These are phyloP conservation scores for Triadica sebifera DNA, from an alignment of 345 rosid genomes.

Conservation along the genomic window DNA sequence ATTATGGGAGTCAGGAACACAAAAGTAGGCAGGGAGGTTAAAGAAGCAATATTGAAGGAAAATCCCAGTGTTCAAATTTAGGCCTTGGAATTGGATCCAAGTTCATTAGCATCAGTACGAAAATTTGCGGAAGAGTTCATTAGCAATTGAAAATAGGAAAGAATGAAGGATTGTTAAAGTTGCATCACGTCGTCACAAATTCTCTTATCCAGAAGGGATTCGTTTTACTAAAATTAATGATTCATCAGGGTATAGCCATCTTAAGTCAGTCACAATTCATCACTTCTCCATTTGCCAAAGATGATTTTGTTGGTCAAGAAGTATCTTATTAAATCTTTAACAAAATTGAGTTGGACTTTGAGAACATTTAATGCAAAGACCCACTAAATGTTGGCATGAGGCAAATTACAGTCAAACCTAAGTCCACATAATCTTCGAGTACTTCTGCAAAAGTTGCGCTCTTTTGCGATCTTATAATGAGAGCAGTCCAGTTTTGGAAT, in stretches of 20 bases:
- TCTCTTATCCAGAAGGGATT: conserved; percentile 43
- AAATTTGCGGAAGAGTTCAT: conserved; percentile 55
- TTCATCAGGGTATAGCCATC: conserved; percentile 8
- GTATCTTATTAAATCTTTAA: neutral
- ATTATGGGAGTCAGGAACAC: conserved; percentile 63
- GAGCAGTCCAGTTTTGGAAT: neutral
- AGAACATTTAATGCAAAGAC: neutral
- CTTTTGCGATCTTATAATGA: neutral
- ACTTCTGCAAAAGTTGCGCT: neutral
- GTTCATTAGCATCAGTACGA: conserved; percentile 63
- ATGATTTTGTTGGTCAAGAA: neutral
- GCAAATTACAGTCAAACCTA: neutral
- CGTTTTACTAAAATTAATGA: conserved; percentile 42
- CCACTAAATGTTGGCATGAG: neutral
- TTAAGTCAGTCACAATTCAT: neutral
- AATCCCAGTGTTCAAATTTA: conserved; percentile 55
- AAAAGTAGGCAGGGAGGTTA: conserved; percentile 50
- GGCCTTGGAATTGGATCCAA: conserved; percentile 71
- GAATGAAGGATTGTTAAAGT: conserved; percentile 51
- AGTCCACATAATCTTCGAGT: neutral
- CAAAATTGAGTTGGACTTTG: conserved; percentile 1
- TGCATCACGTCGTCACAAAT: conserved; percentile 38
- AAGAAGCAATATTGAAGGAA: conserved; percentile 53
- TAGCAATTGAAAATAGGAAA: conserved; percentile 32
- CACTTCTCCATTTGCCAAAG: neutral